These are phyloP conservation scores for Podila horticola DNA, from an alignment of 192 early-diverging fungal species.

Conservation along the genomic window DNA sequence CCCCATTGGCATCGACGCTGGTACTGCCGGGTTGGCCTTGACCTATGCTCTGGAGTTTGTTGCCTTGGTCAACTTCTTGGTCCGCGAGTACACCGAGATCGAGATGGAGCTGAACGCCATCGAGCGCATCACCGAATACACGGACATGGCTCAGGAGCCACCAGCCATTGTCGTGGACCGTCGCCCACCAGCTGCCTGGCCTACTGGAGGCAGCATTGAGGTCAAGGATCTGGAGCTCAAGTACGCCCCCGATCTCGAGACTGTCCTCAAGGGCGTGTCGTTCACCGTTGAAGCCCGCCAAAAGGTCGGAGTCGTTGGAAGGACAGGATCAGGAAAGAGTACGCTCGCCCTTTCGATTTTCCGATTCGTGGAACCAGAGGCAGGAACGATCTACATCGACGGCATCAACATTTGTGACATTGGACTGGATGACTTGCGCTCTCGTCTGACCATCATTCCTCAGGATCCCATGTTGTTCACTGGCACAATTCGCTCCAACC, in stretches of 20 bases:
- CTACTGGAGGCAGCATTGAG: constrained; percentile 68
- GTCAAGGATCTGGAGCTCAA: constrained; percentile 71
- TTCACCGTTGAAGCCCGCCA: constrained; percentile 61
- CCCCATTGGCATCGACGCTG: constrained; percentile 42
- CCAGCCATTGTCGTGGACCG: constrained; percentile 62
- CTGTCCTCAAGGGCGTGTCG: constrained; percentile 75
- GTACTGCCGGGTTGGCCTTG: constrained; percentile 87
- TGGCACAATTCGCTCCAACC: constrained; percentile 81
- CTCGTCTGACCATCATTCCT: constrained; percentile 81
- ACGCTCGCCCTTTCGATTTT: constrained; percentile 80
- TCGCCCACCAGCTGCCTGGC: constrained; percentile 68
- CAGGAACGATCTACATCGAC: constrained; percentile 78
- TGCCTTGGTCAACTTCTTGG: constrained; percentile 77
- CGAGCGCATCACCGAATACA: constrained; percentile 86
- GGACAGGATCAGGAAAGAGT: constrained; percentile 88
- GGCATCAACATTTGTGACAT: constrained; percentile 74
- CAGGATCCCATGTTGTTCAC: constrained; percentile 77
- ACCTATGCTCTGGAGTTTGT: constrained; percentile 85
- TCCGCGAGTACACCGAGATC: constrained; percentile 79
- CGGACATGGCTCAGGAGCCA: constrained; percentile 80
- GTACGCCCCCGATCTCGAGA: constrained; percentile 73
- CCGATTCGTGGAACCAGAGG: constrained; percentile 79
- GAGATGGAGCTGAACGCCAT: constrained; percentile 89
- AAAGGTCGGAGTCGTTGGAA: constrained; percentile 87
- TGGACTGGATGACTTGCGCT: constrained; percentile 79